These are phyloP conservation scores for Microbotryum scabiosae DNA, from an alignment of 1,284 basidiomycete genomes.

Conservation along the genomic window DNA sequence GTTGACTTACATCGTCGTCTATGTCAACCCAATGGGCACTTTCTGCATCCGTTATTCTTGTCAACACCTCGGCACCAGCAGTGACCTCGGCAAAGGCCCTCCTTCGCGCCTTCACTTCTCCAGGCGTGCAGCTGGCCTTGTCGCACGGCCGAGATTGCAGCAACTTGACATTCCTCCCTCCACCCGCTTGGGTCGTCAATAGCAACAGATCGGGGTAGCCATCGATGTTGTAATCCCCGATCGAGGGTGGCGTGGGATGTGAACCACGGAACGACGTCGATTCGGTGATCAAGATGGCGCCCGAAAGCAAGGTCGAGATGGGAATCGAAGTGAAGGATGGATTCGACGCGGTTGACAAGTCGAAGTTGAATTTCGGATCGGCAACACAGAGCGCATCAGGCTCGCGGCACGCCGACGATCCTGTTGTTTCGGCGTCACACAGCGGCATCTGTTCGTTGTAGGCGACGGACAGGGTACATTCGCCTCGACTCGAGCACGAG, in stretches of 20 bases:
- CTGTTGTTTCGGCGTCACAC: conserved; percentile 44
- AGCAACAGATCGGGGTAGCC: conserved; percentile 86
- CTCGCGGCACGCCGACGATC: conserved; percentile 52
- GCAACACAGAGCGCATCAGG: conserved; percentile 72
- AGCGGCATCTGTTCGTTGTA: conserved; percentile 87
- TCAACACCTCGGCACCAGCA: conserved; percentile 57
- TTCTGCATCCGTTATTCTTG: conserved; percentile 64
- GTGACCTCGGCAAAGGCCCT: conserved; percentile 57
- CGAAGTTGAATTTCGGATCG: conserved; percentile 71
- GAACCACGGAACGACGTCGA: conserved; percentile 48
- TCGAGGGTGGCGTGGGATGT: conserved; percentile 65
- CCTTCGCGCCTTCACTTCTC: conserved; percentile 40
- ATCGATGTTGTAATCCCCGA: conserved; percentile 88
- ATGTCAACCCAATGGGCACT: conserved; percentile 79
- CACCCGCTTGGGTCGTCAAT: conserved; percentile 43
- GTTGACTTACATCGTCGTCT: conserved; percentile 76
- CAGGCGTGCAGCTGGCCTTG: conserved; percentile 36
- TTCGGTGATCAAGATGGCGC: conserved; percentile 53
- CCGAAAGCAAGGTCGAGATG: conserved; percentile 54
- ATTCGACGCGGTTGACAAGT: conserved; percentile 45
- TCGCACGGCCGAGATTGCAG: conserved; percentile 65
- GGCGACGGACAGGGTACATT: conserved; percentile 80
- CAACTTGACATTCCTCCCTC: conserved; percentile 48
- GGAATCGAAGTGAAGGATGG: conserved; percentile 63
- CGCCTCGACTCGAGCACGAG: conserved; percentile 63